A percentile compares a stretch with the other conserved stretches of the same genome.
These are phyloP conservation scores for Melampsora americana DNA, from an alignment of 1,284 basidiomycete species.

Conservation along the genomic window DNA sequence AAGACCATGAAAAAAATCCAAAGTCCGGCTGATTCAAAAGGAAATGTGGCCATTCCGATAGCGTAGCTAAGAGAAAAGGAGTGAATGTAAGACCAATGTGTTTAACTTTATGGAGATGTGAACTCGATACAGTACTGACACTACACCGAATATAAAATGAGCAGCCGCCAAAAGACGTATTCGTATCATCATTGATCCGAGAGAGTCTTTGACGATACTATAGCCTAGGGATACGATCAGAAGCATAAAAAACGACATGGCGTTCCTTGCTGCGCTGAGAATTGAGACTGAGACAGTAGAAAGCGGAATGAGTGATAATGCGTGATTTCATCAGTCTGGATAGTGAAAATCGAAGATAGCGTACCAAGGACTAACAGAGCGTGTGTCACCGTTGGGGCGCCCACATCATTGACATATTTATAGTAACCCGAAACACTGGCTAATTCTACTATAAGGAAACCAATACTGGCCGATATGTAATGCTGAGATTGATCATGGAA, in stretches of 20 bases:
- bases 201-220: slow-evolving; percentile 57
- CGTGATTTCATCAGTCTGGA: background rate
- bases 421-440: slow-evolving; percentile 81
- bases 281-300: slow-evolving; percentile 65
- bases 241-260: slow-evolving; percentile 90
- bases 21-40: slow-evolving; percentile 64
- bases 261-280: slow-evolving; percentile 87
- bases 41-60: slow-evolving; percentile 84
- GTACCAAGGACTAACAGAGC: slow-evolving; percentile 22
- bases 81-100: slow-evolving; percentile 25
- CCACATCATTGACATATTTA: slow-evolving; percentile 83
- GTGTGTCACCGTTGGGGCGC: slow-evolving; percentile 62
- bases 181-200: slow-evolving; percentile 73
- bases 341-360: slow-evolving; percentile 71
- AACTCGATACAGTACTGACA: slow-evolving; percentile 57
- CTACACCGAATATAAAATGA: slow-evolving; percentile 86
- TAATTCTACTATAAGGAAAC: slow-evolving; percentile 89
- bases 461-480: slow-evolving; percentile 87
- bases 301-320: slow-evolving; percentile 3
- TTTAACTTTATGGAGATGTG: slow-evolving; percentile 46
- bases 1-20: slow-evolving; percentile 67
- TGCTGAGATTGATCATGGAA: slow-evolving; percentile 60
- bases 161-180: slow-evolving; percentile 72
- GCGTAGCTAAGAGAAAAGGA: slow-evolving; percentile 66
- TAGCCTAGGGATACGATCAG: slow-evolving; percentile 66